Evolutionary conservation across 352 stramenopile species (phyloP).

Genomic region (Thalassiosira ordinaria): DNA sequence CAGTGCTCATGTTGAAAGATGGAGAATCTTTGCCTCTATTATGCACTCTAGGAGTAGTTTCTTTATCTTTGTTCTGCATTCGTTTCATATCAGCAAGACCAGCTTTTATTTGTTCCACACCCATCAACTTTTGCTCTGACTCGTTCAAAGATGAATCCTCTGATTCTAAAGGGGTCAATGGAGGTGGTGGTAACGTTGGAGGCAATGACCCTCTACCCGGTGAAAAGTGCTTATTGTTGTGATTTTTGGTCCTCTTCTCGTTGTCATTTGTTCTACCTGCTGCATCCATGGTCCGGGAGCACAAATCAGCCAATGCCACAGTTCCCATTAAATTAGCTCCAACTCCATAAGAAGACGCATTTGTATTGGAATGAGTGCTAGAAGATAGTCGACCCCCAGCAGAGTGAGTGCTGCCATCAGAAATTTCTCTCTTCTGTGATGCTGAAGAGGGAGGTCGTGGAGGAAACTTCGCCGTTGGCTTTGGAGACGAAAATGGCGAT

Average conservation of each 20-base stretch:
- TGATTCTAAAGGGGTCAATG: constrained; percentile 38
- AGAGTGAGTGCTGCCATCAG: constrained; percentile 15
- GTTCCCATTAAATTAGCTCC: constrained; percentile 60
- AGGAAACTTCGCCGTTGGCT: constrained; percentile 34
- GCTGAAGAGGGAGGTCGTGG: constrained; percentile 39
- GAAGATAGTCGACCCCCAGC: background rate
- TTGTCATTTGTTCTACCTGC: background rate
- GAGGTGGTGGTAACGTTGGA: constrained; percentile 28
- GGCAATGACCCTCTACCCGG: constrained; percentile 17
- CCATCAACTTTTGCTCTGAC: constrained; percentile 5
- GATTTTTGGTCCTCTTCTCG: constrained; percentile 18
- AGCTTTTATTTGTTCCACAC: constrained; percentile 1
- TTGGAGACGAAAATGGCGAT: constrained; percentile 21
- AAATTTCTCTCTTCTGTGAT: constrained; percentile 22
- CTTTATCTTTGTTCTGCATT: background rate
- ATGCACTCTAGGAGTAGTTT: constrained; percentile 20
- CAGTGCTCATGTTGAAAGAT: constrained; percentile 22
- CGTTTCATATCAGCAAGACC: no score
- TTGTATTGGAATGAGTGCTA: constrained; percentile 1
- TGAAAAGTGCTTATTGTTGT: constrained; percentile 12
- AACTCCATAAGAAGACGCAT: constrained; percentile 34
- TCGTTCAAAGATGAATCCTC: constrained; percentile 23
- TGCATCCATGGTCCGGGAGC: constrained; percentile 58
- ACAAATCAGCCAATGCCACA: constrained; percentile 64
- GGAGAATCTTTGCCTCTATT: constrained; percentile 27